Evolutionary conservation across 352 stramenopile species (phyloP), one percentile per base, ranked within the genome.

Genomic region (Phytophthora niederhauseri): DNA sequence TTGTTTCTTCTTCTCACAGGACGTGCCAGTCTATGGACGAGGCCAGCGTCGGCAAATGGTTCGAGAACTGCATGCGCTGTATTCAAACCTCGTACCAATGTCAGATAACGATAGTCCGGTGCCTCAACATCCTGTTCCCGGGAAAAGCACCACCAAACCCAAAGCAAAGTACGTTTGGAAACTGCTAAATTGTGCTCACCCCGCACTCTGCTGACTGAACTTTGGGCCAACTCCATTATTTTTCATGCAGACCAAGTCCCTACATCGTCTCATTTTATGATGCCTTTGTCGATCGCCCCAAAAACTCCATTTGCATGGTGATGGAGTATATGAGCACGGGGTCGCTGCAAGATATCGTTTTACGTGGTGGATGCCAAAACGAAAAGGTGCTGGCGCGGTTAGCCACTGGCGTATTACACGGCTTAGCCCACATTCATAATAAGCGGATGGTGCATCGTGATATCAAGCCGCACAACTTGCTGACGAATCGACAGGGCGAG

Each of bases 291-390:
- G 91, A 97, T 67, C 80, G 85, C 11, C 77, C 87, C 17, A 94
- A 97, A 63, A 96, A 95, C 66, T 94, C 79, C 26, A 93, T 98
- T 48, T 95, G 81, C 38, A 76, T 98, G 51, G 92, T 98, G 28
- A 96, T 98, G 88, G 92, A 98, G 70, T 98, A 97, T 64, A 98
- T 98, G 92, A 89, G 92, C 66, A 93, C 88, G 6, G 93, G 93
- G 11, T 97, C 90, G 4, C 75, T 98, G 2, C 90, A 98, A 71
- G 92, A 98, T 68, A 91, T 98, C 34, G 89, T 97, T 56, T 57
- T 94, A 19, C 75, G 74, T 28, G 89, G 89, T 28, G 91, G 91
- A 3, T 97, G 87, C 45, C 75, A 87, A 59, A 92, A 93, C 64
- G 93, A 98, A 57, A 87, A 83, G 61, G 87, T 97, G 8, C 49